A percentile compares a stretch with the other conserved stretches of the same genome.
Conservation (phyloP, 768 basidiomycete genomes). For the Punctularia strigosozonata region DNA sequence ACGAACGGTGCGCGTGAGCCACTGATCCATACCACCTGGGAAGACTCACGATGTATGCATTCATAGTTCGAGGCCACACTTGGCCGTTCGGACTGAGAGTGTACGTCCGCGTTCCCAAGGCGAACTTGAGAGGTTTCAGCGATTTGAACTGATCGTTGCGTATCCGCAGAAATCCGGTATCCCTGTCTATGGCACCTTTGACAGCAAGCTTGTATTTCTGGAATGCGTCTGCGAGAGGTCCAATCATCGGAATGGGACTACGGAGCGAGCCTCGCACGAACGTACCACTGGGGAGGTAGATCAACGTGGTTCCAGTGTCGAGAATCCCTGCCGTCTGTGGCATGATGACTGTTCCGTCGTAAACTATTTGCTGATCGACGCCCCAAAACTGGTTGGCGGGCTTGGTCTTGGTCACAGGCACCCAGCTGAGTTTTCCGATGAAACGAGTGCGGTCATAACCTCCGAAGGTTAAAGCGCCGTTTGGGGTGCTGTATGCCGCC, state of each 20-base stretch:
- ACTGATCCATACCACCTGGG: too few relatives aligned
- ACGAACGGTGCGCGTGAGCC: too few relatives aligned
- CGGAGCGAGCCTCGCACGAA: background rate
- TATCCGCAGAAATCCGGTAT: conserved; percentile 38
- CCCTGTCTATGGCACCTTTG: conserved; percentile 16
- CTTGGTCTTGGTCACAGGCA: conserved; percentile 10
- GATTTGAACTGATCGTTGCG: conserved; percentile 36
- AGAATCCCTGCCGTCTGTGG: conserved; percentile 17
- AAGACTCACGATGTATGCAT: conserved; percentile 17
- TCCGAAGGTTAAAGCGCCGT: conserved; percentile 22
- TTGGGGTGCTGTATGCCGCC: conserved; percentile 5
- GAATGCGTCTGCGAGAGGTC: conserved; percentile 14
- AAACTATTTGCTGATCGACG: conserved; percentile 11
- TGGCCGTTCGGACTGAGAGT: conserved; percentile 26
- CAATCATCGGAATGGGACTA: background rate
- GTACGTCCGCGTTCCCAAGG: conserved; percentile 26
- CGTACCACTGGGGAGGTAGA: conserved; percentile 12
- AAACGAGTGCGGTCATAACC: conserved; percentile 15
- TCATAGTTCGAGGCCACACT: conserved; percentile 18
- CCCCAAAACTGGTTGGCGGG: conserved; percentile 13
- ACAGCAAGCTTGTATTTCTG: conserved; percentile 17
- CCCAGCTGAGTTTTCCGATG: conserved; percentile 14
- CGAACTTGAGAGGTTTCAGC: conserved; percentile 48
- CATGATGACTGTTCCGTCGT: conserved; percentile 12
- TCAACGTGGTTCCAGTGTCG: conserved; percentile 18